Evolutionary conservation across 768 basidiomycete species (phyloP), one percentile per base, ranked within the genome.

Genomic region (Mrakia frigida): DNA sequence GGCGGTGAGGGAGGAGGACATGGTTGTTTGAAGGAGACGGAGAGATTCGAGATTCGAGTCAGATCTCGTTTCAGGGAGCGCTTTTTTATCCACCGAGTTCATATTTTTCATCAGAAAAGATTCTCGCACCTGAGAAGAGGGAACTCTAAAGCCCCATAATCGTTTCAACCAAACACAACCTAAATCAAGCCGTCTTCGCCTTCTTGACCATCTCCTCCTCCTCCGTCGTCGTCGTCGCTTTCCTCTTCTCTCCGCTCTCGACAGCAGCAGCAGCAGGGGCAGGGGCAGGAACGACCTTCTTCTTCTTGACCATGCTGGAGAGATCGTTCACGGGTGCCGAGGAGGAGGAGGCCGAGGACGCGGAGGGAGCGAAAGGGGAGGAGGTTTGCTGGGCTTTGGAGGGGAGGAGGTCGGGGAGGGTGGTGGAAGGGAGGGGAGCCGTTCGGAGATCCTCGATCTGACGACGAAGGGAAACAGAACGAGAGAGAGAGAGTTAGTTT

Each of bases 381-480:
- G 70, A 43, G 52, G 39, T 56, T n/a, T 28, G 70, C 28, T 31
- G 70, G 70, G 46, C 18, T 14, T 74, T 68, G 6, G 76, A 41
- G 16, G 76, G 59, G 43, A 77, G 61, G 11, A 77, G 67, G n/a
- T 65, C 81, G 46, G 80, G 78, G 11, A 83, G 80, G 37, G 82
- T 68, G 75, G 82, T 83, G 31, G 78, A 77, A 5, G 79, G 79
- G 28, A 78, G 88, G 0, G 94, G 94, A 7, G 89, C 87, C 6
- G 89, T 88, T 84, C 92, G 95, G 43, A 97, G 86, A 80, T 98
- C 95, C 72, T 97, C 95, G 25, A 98, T 90, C 93, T 94, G n/a
- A 18, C 28, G 13, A 52, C 23, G n/a, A 37, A 37, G 31, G n/a
- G 28, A 25, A 25, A 37, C n/a, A 35, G 50, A 70, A 52, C 28